Evolutionary conservation across 2,329 filamentous ascomycete genomes (phyloP), one percentile per base, ranked within the genome.

Genomic region (Graphiopsis chlorocephala): DNA sequence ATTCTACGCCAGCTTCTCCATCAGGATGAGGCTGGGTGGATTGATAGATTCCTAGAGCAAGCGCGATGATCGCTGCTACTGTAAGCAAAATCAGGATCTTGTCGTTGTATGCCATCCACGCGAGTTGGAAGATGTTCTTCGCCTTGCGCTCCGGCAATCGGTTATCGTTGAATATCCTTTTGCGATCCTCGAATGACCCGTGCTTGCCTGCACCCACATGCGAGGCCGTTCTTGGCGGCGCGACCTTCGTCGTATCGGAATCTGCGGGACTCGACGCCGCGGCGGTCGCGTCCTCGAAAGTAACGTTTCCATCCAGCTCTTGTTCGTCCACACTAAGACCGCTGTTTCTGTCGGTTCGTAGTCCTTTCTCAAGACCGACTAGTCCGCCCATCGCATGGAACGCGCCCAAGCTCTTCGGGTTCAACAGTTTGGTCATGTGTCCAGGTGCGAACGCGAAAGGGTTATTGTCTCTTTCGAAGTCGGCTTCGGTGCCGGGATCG

Each of bases 381-480:
- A 94, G 75, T 57, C 91, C 91, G 63, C 91, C 91, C 2, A 95
- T 77, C 6, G 90, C 90, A 70, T 90, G 87, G 67, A 93, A 92
- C 4, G 90, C 91, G 28, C 85, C 82, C 66, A 91, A 80, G 70
- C 84, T 93, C 78, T 95, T 95, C 0, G 91, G 91, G 68, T 93
- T 93, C 60, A 93, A 81, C 7, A 95, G 79, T 78, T 94, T 94
- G 67, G 88, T 89, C 68, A 97, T 82, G 73, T 96, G 89, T 15
- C 93, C 93, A 12, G 88, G 88, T 1, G 88, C 87, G 74, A 92
- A 97, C 17, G 92, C 93, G 73, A 97, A 97, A 0, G 90, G 89
- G 75, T 95, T 96, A 75, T 92, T 83, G 6, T 89, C 84, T 12
- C 94, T 84, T 50, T 86, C 72, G 71, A 96, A 97, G 67, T 94